Evolutionary conservation across 176 grass and related monocot species (phyloP), one percentile per base, ranked within the genome.

Genomic region (Saccharum officinarum): DNA sequence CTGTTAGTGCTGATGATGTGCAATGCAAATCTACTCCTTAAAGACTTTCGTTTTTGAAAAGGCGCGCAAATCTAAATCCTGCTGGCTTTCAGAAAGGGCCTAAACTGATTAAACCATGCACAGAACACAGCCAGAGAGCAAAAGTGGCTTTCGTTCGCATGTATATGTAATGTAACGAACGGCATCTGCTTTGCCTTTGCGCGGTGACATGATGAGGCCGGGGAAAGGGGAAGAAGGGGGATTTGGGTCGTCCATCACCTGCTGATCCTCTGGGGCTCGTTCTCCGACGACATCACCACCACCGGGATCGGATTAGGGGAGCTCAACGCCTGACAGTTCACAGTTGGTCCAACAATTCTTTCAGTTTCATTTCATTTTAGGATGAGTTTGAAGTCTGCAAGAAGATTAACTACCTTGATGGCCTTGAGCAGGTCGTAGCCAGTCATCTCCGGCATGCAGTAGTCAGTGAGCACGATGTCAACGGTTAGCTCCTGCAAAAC

Each of bases 371-470:
- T 59, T 23, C 20, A 57, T 57, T 57, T 59, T 7, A 59, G 8
- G 1, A 25, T 12, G n/a, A 25, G 4, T 10, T 61, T 25, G 7
- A 25, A 61, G 20, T 25, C 57, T 11, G 18, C 22, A 11, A 61
- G 3, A 22, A 57, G 7, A 62, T 59, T 9, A 59, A 59, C 7
- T 59, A 95, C 95, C 91, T 98, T 98, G 83, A 98, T 89, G 44
- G 89, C 91, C 80, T 86, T 92, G 69, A 98, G 95, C 42, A 98
- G 91, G 54, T 98, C 95, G 75, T 95, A 95, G 38, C 95, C 95
- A 26, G 95, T 95, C 95, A 98, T 98, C 83, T 98, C 91, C 22
- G 95, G 95, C 95, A 98, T 98, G 82, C 89, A 98, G 71, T 98
- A 98, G 76, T 98, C 95, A 26, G 95, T 98, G 10, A 98, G 85